phyloP scores from a whole-genome alignment of 176 grass and related monocot genomes.

The Coix lacrymajobi region DNA sequence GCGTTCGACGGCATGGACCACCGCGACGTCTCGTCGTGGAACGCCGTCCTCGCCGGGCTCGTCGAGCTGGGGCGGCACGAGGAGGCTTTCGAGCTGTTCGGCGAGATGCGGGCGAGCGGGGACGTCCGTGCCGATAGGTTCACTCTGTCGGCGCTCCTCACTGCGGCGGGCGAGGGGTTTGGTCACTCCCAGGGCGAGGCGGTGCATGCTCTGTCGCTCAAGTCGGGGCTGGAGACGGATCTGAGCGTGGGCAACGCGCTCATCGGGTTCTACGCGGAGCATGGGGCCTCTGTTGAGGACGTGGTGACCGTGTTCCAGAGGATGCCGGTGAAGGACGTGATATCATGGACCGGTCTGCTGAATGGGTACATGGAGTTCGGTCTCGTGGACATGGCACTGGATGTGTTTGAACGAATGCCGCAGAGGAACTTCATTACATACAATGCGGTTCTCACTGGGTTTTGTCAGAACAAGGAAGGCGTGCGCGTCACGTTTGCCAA shows the following conservation, averaged over 20 bases:
- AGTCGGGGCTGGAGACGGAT: constrained; percentile 53
- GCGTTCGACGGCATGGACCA: constrained; percentile 41
- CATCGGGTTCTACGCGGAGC: constrained; percentile 50
- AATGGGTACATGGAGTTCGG: constrained; percentile 70
- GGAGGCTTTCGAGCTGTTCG: constrained; percentile 57
- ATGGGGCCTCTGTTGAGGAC: constrained; percentile 25
- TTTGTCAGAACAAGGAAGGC: constrained; percentile 59
- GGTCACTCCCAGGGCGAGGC: constrained; percentile 24
- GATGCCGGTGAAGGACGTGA: constrained; percentile 58
- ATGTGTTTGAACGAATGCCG: constrained; percentile 65
- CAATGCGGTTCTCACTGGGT: constrained; percentile 59
- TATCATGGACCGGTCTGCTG: constrained; percentile 64
- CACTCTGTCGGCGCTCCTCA: constrained; percentile 47
- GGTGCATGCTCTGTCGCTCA: constrained; percentile 57
- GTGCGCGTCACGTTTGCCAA: constrained; percentile 33
- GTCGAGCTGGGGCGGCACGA: constrained; percentile 52
- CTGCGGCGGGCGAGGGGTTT: constrained; percentile 37
- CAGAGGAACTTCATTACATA: constrained; percentile 55
- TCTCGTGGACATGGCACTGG: constrained; percentile 43
- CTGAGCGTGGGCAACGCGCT: constrained; percentile 61
- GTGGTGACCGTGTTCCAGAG: constrained; percentile 41
- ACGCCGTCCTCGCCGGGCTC: constrained; percentile 41
- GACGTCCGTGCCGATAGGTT: constrained; percentile 29
- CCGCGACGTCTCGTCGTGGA: constrained; percentile 69
- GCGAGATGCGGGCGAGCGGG: constrained; percentile 37